phyloP scores from a whole-genome alignment of 768 basidiomycete species.

The Suillus occidentalis region DNA sequence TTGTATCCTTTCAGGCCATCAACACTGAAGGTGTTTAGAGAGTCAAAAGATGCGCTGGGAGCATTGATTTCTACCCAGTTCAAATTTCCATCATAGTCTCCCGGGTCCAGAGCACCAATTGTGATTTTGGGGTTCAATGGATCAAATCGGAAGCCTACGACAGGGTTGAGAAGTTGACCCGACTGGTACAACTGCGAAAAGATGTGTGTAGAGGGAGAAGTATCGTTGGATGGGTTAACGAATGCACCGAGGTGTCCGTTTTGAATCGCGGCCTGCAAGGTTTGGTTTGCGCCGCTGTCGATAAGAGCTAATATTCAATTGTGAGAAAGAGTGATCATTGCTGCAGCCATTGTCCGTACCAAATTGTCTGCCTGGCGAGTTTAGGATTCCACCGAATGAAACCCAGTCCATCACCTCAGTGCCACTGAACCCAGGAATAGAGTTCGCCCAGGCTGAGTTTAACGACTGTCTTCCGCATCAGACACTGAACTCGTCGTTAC shows the following conservation, averaged over 20 bases:
- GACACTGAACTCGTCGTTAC: not conserved
- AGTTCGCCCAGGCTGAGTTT: slow-evolving; percentile 14
- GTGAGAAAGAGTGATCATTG: not conserved
- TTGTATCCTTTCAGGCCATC: slow-evolving; percentile 33
- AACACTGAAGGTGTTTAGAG: slow-evolving; percentile 21
- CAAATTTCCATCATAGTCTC: slow-evolving; percentile 31
- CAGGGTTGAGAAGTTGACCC: slow-evolving; percentile 29
- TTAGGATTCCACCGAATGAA: slow-evolving; percentile 24
- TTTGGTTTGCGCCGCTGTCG: slow-evolving; percentile 19
- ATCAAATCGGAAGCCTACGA: slow-evolving; percentile 31
- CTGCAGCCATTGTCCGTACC: slow-evolving; percentile 7
- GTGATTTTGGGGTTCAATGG: slow-evolving; percentile 29
- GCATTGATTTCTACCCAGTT: slow-evolving; percentile 28
- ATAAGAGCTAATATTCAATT: slow-evolving; percentile 19
- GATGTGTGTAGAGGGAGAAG: slow-evolving; percentile 11
- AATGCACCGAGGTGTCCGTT: slow-evolving; percentile 29
- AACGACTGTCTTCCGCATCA: slow-evolving; percentile 16
- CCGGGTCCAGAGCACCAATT: slow-evolving; percentile 32
- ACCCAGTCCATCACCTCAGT: slow-evolving; percentile 21
- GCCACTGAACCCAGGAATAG: slow-evolving; percentile 22
- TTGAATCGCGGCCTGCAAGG: slow-evolving; percentile 6
- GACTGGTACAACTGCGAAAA: slow-evolving; percentile 22
- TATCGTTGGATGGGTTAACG: slow-evolving; percentile 22
- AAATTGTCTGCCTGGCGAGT: slow-evolving; percentile 15
- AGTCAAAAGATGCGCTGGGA: slow-evolving; percentile 20